These are phyloP conservation scores for Apiospora aurea DNA, from an alignment of 2,329 filamentous ascomycete genomes.

Conservation along the genomic window DNA sequence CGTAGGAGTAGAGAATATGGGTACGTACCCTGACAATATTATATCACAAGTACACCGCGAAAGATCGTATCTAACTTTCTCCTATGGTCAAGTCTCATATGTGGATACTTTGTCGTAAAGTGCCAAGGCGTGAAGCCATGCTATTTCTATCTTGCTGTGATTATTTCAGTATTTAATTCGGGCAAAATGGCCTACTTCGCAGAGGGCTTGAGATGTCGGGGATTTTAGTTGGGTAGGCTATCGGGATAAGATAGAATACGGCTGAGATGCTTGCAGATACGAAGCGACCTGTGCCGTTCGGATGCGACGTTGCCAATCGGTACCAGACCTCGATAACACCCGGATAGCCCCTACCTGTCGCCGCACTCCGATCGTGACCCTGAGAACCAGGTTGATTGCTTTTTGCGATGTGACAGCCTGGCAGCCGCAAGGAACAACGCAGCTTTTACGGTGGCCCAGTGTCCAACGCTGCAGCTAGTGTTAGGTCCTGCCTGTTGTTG, in stretches of 20 bases:
- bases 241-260: neutral
- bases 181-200: no score
- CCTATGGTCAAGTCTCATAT: no score
- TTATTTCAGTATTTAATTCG: no score
- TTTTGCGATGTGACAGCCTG: neutral
- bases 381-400: neutral
- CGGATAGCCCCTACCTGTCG: neutral
- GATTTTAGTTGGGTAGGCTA: neutral
- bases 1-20: no score
- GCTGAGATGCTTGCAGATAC: neutral
- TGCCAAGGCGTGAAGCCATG: no score
- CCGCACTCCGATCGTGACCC: neutral
- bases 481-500: neutral
- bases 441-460: neutral
- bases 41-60: no score
- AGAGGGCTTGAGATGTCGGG: neutral
- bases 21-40: no score
- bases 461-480: neutral
- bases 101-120: no score
- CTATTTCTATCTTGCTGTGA: no score
- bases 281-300: neutral
- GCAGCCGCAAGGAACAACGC: neutral
- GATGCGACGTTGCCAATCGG: neutral
- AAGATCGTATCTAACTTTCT: no score
- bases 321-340: neutral